Evolutionary conservation across 768 basidiomycete species (phyloP), one percentile per base, ranked within the genome.

Genomic region (Plicaturopsis crispa): DNA sequence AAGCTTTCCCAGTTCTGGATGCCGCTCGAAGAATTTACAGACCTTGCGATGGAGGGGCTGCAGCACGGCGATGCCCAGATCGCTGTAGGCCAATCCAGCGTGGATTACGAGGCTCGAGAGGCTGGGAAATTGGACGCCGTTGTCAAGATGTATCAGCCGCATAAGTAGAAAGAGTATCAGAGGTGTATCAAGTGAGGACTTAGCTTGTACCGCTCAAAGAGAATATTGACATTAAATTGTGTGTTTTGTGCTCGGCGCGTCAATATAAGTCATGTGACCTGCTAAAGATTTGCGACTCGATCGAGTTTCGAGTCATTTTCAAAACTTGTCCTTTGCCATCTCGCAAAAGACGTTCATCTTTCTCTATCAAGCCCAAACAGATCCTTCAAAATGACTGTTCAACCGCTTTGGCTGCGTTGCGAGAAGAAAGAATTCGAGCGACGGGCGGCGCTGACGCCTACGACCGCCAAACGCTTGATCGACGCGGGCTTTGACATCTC

Each of bases 361-460:
- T n/a, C n/a, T n/a, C n/a, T n/a, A n/a, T n/a, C n/a, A n/a, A n/a
- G n/a, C n/a, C n/a, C n/a, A n/a, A n/a, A n/a, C n/a, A n/a, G n/a
- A n/a, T n/a, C n/a, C n/a, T n/a, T n/a, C 26, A 28, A 28, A 14
- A 28, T 28, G 26, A 42, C 32, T 81, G 78, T 50, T 75, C 52
- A 67, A 61, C 38, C 63, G 62, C 22, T 99, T 50, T 99, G 94
- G 94, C 76, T 99, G 31, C 82, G 96, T 49, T 96, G 92, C 67
- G 96, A 99, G 70, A 96, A 82, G 58, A 99, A 98, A 61, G 75
- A 80, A 46, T 92, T 93, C 47, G 96, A 99, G 62, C 79, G 79
- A 40, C 87, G 96, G 33, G 80, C 92, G 20, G 93, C 93, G 6
- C 69, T 98, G 46, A 94, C 92, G 8, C 96, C 96, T 3, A 82